Percentiles rank a stretch among this genome's conserved stretches.
phyloP scores from a whole-genome alignment of 148 eudicot species.

The Silene uniflora region DNA sequence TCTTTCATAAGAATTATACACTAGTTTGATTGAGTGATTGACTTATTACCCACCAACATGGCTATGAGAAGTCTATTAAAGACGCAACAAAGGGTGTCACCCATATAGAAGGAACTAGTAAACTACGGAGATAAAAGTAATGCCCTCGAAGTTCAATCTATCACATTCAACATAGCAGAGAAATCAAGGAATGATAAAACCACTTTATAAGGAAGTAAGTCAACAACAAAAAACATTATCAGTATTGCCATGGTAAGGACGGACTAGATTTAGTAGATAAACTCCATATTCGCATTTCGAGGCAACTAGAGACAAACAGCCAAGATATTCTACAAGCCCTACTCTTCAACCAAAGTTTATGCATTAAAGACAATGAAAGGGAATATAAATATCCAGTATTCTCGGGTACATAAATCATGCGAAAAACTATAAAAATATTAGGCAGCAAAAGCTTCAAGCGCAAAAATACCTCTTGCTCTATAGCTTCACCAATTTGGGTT shows the following conservation, averaged over 20 bases:
- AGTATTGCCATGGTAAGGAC: not conserved
- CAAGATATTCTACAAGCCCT: not conserved
- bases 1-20: not conserved
- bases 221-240: not conserved
- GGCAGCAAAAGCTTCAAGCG: not conserved
- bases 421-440: not conserved
- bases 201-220: too few relatives aligned
- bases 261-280: not conserved
- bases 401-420: not conserved
- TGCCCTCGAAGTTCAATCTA: not conserved
- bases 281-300: not conserved
- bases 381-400: too few relatives aligned
- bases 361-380: too few relatives aligned
- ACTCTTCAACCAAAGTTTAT: not conserved
- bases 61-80: not conserved
- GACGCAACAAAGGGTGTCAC: not conserved
- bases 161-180: not conserved
- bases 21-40: constrained; percentile 12
- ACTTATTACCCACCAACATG: not conserved
- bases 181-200: not conserved
- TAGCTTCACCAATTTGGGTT: constrained; percentile 74
- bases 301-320: too few relatives aligned
- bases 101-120: not conserved
- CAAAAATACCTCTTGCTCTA: constrained; percentile 74
- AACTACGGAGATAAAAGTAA: not conserved